phyloP scores from a whole-genome alignment of 2,329 filamentous ascomycete species.

The Helminthosporium solani region DNA sequence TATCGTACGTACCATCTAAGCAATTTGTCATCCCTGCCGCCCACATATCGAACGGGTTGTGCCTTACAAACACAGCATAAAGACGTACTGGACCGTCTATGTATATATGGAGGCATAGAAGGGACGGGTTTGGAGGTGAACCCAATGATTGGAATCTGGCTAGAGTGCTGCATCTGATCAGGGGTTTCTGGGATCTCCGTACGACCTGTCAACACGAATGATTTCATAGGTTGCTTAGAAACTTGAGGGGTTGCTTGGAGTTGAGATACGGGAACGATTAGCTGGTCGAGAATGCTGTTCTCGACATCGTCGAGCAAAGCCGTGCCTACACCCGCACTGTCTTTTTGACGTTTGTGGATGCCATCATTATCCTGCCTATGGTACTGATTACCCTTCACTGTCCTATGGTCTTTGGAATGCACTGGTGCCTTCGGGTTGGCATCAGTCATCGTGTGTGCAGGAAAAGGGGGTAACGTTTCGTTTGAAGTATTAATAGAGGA shows the following conservation, averaged over 20 bases:
- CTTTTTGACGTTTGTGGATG: too few relatives aligned
- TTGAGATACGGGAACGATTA: neutral
- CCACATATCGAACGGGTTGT: slow-evolving; percentile 3
- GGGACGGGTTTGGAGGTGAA: neutral
- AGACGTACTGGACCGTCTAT: neutral
- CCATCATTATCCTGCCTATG: neutral
- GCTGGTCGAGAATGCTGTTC: neutral
- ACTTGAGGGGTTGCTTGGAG: neutral
- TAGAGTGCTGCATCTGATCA: slow-evolving; percentile 11
- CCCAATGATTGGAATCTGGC: slow-evolving; percentile 5
- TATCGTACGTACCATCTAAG: slow-evolving; percentile 13
- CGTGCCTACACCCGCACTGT: too few relatives aligned
- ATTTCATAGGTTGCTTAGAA: neutral
- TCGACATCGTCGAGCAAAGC: neutral
- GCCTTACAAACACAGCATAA: slow-evolving; percentile 18
- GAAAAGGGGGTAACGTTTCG: neutral
- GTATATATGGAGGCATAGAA: neutral
- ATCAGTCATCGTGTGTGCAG: too few relatives aligned
- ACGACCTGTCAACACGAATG: neutral
- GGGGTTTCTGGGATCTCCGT: slow-evolving; percentile 18
- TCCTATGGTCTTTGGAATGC: neutral
- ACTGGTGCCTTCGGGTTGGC: neutral
- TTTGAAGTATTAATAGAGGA: neutral
- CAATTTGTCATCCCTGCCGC: neutral
- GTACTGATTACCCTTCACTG: neutral